Conservation (phyloP, 2,329 filamentous ascomycete species). For the Emergomyces pasteurianus region DNA sequence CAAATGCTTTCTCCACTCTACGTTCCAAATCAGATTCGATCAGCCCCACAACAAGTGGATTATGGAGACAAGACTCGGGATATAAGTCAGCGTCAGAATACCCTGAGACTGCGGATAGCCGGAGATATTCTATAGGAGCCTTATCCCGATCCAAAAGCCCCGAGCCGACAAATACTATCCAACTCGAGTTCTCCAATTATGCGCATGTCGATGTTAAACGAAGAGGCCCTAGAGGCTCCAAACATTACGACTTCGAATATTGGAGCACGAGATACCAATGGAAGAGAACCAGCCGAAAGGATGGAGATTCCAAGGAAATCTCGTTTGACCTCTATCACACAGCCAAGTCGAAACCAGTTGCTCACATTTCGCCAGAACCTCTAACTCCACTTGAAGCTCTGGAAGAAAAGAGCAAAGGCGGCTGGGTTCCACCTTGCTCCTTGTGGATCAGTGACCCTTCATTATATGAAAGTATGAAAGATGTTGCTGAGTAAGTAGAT, state of each 20-base stretch:
- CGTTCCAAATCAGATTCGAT: conserved; percentile 43
- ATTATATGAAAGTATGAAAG: conserved; percentile 57
- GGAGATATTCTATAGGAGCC: conserved; percentile 6
- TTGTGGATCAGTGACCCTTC: conserved; percentile 76
- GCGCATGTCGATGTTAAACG: conserved; percentile 76
- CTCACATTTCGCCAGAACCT: conserved; percentile 73
- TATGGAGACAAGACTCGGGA: conserved; percentile 48
- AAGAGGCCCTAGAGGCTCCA: conserved; percentile 51
- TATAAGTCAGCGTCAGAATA: conserved; percentile 39
- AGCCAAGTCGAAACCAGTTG: conserved; percentile 53
- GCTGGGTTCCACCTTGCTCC: conserved; percentile 81
- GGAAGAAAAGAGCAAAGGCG: conserved; percentile 65
- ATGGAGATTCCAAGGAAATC: conserved; percentile 50
- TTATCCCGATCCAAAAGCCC: conserved; percentile 8
- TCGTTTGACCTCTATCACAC: conserved; percentile 71
- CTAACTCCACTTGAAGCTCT: conserved; percentile 57
- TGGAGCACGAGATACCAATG: conserved; percentile 81
- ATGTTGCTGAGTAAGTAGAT: conserved; percentile 70
- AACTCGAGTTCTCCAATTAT: conserved; percentile 95
- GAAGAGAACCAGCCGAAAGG: conserved; percentile 61
- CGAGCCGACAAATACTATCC: conserved; percentile 62
- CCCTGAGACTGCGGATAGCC: conserved; percentile 21
- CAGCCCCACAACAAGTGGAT: conserved; percentile 30
- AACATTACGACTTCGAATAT: conserved; percentile 84
- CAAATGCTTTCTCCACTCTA: conserved; percentile 46